These are phyloP conservation scores for Salvia miltiorrhiza DNA, from an alignment of 257 asterid genomes.

Conservation along the genomic window DNA sequence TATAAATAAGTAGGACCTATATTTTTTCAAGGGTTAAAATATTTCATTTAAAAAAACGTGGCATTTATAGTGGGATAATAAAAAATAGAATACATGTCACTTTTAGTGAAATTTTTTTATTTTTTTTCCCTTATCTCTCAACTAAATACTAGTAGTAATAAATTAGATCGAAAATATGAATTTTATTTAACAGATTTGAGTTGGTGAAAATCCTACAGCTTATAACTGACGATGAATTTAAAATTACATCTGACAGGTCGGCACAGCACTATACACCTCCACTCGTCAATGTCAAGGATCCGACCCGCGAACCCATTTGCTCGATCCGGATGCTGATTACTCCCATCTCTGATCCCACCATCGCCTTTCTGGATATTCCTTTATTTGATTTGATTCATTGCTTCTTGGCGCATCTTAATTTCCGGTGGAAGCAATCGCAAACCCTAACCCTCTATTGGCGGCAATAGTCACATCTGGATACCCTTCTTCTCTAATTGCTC, in stretches of 20 bases:
- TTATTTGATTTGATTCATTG: constrained; percentile 5
- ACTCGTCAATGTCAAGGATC: constrained; percentile 21
- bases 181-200: too few species aligned
- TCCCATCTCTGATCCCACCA: constrained; percentile 25
- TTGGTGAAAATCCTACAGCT: too few species aligned
- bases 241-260: neutral
- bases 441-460: constrained; percentile 19
- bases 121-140: too few species aligned
- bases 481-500: neutral
- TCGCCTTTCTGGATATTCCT: constrained; percentile 18
- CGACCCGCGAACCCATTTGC: constrained; percentile 22
- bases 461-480: neutral
- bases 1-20: too few species aligned
- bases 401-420: constrained; percentile 19
- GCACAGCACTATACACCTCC: neutral
- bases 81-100: too few species aligned
- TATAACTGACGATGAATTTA: neutral
- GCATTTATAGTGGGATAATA: too few species aligned
- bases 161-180: too few species aligned
- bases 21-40: too few species aligned
- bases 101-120: too few species aligned
- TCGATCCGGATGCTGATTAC: constrained; percentile 25
- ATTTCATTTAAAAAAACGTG: too few species aligned
- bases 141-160: too few species aligned
- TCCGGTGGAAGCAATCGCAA: constrained; percentile 34